A percentile compares a stretch with the other conserved stretches of the same genome.
These are phyloP conservation scores for Chlamydomonas incerta DNA, from an alignment of 139 green algal species.

Conservation along the genomic window DNA sequence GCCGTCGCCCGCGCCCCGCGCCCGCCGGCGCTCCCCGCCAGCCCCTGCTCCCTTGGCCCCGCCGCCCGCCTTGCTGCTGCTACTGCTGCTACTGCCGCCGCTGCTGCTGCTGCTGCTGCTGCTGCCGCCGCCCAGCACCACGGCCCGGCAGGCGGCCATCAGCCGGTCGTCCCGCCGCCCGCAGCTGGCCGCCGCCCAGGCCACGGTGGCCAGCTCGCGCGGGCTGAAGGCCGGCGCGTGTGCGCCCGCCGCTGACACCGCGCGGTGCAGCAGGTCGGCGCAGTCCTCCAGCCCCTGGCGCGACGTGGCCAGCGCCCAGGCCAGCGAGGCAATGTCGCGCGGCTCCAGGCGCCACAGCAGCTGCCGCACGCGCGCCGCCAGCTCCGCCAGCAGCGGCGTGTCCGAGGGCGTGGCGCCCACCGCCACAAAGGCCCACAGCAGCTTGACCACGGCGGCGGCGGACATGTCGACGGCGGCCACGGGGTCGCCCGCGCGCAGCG, in stretches of 20 bases:
- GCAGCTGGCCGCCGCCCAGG: slow-evolving; percentile 8
- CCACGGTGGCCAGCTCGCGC: slow-evolving; percentile 10
- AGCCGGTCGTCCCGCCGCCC: background rate
- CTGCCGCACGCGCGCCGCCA: background rate
- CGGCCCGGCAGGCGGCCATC: background rate
- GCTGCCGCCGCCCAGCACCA: background rate
- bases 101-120: background rate
- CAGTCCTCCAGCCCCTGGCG: background rate
- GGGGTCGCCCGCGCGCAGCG: slow-evolving; percentile 20
- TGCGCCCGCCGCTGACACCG: background rate
- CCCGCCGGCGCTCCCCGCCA: background rate
- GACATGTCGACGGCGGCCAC: slow-evolving; percentile 7
- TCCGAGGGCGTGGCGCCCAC: background rate
- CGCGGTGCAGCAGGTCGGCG: slow-evolving; percentile 6
- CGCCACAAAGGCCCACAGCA: slow-evolving; percentile 19
- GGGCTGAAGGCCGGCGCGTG: slow-evolving; percentile 6
- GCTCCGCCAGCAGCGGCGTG: slow-evolving; percentile 2
- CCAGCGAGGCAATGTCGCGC: slow-evolving; percentile 20
- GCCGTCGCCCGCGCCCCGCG: too few relatives aligned
- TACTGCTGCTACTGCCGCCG: background rate
- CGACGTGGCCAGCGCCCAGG: slow-evolving; percentile 23
- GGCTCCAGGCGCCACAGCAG: slow-evolving; percentile 19
- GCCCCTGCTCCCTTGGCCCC: too few relatives aligned
- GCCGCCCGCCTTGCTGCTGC: background rate
- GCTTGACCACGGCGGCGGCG: background rate